Evolutionary conservation across 169 alveolate species (phyloP).

Genomic region (Plasmodium cynomolgi): DNA sequence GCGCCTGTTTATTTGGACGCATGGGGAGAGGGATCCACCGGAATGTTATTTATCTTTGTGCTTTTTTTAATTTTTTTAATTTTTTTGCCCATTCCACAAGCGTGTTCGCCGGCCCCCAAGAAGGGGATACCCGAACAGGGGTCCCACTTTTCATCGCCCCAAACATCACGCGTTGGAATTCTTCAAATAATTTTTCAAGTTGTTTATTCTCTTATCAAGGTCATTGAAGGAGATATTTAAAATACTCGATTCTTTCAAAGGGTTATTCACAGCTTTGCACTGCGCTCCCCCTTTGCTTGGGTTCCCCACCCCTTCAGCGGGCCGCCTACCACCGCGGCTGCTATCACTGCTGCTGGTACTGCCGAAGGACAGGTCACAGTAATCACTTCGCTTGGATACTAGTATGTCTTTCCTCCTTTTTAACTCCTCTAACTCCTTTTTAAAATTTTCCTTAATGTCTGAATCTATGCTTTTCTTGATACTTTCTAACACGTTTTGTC

Average conservation of each 20-base stretch:
- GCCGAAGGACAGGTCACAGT: slow-evolving; percentile 14
- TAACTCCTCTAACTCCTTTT: slow-evolving; percentile 43
- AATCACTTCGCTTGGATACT: slow-evolving; percentile 11
- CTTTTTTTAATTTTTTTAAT: neutral
- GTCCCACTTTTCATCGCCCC: neutral
- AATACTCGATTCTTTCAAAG: slow-evolving; percentile 22
- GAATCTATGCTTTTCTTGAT: slow-evolving; percentile 15
- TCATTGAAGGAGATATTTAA: slow-evolving; percentile 43
- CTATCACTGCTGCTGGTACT: slow-evolving; percentile 49
- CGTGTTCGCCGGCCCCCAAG: neutral
- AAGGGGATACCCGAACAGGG: neutral
- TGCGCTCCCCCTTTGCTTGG: neutral
- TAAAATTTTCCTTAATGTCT: slow-evolving; percentile 31
- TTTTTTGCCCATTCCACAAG: neutral
- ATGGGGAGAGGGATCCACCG: neutral
- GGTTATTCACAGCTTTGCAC: neutral
- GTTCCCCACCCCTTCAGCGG: neutral
- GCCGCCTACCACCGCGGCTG: neutral
- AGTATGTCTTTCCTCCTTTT: slow-evolving; percentile 41
- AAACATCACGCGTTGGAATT: slow-evolving; percentile 15
- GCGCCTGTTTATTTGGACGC: neutral
- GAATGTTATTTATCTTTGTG: neutral
- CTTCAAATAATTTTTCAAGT: slow-evolving; percentile 59
- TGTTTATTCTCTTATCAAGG: slow-evolving; percentile 51
- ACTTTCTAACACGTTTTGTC: neutral